These are phyloP conservation scores for Diaporthe capsici DNA, from an alignment of 2,329 filamentous ascomycete species.

Conservation along the genomic window DNA sequence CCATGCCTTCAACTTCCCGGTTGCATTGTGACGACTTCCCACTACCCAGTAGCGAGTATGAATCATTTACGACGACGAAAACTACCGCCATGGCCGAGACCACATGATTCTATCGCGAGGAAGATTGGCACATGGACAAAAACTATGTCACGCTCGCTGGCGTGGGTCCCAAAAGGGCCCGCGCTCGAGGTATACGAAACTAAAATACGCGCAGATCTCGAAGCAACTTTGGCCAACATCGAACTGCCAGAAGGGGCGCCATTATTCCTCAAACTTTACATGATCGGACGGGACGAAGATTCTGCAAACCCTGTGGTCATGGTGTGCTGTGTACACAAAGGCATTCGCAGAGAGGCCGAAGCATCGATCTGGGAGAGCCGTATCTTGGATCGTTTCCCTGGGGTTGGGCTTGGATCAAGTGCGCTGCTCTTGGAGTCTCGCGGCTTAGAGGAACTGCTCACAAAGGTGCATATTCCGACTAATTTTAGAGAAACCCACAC, in stretches of 20 bases:
- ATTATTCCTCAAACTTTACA: not conserved
- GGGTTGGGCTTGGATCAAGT: not conserved
- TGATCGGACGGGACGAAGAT: not conserved
- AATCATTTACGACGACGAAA: not conserved
- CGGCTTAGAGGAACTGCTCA: too few species aligned
- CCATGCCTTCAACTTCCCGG: not conserved
- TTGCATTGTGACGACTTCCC: not conserved
- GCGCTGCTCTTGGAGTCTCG: too few species aligned
- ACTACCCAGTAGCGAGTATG: not conserved
- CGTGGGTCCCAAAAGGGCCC: not conserved
- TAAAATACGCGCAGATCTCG: not conserved
- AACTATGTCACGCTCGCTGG: not conserved
- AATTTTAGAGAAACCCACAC: too few species aligned
- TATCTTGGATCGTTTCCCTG: not conserved
- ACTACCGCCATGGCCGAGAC: not conserved
- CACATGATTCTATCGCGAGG: not conserved
- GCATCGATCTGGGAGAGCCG: not conserved
- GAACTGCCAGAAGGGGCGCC: not conserved
- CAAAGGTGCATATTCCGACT: too few species aligned
- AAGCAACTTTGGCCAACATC: not conserved
- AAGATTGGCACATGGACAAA: not conserved
- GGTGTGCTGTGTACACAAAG: not conserved
- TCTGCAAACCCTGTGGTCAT: not conserved
- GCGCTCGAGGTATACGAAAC: not conserved
- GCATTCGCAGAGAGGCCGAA: not conserved